Evolutionary conservation across 768 basidiomycete species (phyloP), one percentile per base, ranked within the genome.

Genomic region (Lyophyllum decastes): DNA sequence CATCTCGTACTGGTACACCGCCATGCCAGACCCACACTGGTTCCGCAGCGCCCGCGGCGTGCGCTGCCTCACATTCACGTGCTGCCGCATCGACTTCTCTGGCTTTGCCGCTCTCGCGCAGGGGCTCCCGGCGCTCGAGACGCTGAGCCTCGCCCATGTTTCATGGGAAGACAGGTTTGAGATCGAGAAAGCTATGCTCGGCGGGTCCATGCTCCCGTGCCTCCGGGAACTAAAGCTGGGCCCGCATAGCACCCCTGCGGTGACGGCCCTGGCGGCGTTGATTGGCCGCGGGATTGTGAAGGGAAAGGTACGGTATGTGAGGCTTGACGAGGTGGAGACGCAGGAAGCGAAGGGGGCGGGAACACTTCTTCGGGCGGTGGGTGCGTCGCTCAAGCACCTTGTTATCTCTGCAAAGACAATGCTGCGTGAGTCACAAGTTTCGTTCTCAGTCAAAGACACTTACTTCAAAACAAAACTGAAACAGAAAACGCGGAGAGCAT

Each of bases 151-250:
- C 14, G 35, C 49, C n/a, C 40, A 57, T 4, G 58, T 60, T 17
- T 54, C 55, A 16, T 60, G 58, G 59, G 54, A 6, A 24, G 34
- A 44, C 25, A 12, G 47, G 24, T 54, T 57, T 24, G 52, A 60
- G 10, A 40, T 54, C 11, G 26, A 54, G 6, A 26, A 54, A 19
- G 55, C 47, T 10, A 48, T 26, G 26, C 24, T 2, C 22, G 25
- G n/a, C 41, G 44, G 49, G 22, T 12, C n/a, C 2, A 35, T 55
- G 22, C 53, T 57, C 11, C 41, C 48, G 21, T 30, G 46, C 48
- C 24, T 60, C 9, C 55, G 58, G 26, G 56, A 52, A 27, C n/a
- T 62, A 41, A 49, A 54, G 16, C 26, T 60, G 34, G 61, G 35
- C 11, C 30, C 30, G 30, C 8, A 16, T 38, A 57, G 61, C 35